phyloP scores from a whole-genome alignment of 2,329 filamentous ascomycete genomes.

The Zymoseptoria ardabiliae region DNA sequence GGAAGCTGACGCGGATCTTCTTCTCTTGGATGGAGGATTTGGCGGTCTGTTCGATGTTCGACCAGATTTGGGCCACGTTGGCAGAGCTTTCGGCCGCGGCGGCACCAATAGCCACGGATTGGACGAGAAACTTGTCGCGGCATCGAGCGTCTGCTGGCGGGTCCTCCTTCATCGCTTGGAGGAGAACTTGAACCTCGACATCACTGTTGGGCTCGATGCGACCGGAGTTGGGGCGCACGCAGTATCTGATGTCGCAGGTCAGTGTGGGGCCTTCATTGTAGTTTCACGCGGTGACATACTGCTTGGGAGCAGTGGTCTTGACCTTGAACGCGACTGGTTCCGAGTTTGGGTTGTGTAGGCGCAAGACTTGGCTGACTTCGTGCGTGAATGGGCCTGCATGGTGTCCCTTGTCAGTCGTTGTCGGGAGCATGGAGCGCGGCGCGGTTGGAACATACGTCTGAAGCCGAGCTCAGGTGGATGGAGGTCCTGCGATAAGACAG shows the following conservation, averaged over 20 bases:
- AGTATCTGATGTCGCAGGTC: constrained; percentile 66
- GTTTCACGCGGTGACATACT: constrained; percentile 55
- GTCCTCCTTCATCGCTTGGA: constrained; percentile 97
- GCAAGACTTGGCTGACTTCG: constrained; percentile 56
- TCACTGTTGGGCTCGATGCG: constrained; percentile 83
- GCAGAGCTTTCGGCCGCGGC: constrained; percentile 65
- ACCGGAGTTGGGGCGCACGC: constrained; percentile 92
- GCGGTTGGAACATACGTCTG: constrained; percentile 58
- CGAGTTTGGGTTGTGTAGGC: constrained; percentile 50
- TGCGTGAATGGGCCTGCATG: constrained; percentile 53
- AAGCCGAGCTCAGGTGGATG: constrained; percentile 88
- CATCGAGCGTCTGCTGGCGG: constrained; percentile 80
- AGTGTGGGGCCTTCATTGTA: not conserved
- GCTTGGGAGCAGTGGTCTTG: constrained; percentile 97
- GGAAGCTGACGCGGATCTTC: constrained; percentile 89
- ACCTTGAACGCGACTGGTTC: constrained; percentile 66
- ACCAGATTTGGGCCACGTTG: constrained; percentile 76
- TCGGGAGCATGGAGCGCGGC: not conserved
- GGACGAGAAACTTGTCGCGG: constrained; percentile 95
- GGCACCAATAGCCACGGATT: constrained; percentile 74
- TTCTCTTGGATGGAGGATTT: constrained; percentile 79
- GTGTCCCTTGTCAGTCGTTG: constrained; percentile 9
- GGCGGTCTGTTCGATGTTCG: constrained; percentile 61
- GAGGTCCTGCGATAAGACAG: constrained; percentile 79
- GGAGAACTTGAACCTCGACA: constrained; percentile 93